Evolutionary conservation across 31 red algal species (phyloP), one percentile per base, ranked within the genome.

Genomic region (Bonnemaisonia californica): DNA sequence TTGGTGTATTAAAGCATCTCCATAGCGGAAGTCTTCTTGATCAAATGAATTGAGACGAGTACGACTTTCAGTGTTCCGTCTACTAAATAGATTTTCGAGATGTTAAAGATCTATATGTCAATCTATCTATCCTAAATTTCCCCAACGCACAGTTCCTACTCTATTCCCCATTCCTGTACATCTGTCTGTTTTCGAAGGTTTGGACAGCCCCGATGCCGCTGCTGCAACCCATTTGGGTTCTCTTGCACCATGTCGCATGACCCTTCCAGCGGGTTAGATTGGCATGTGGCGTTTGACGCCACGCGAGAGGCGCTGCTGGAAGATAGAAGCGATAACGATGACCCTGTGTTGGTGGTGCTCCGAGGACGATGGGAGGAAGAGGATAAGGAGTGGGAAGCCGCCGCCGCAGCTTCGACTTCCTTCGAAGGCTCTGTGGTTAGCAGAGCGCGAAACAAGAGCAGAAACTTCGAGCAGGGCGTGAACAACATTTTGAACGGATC

Each of bases 151-250:
- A 66, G 61, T 66, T 66, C 11, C n/a, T 13, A 66, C 12, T 66
- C 61, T 66, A 26, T 66, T 66, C 26, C 61, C 61, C 61, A 66
- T 66, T 28, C 12, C 61, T 66, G 26, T 28, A 11, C 12, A 66
- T 16, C 61, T 23, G 61, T 66, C 61, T 23, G 12, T 23, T 66
- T 66, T 66, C 11, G 12, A 23, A 66, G 26, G 12, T 66, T 28
- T 66, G 12, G 18, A 13, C 61, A 28, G 61, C 18, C 26, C 61
- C 18, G 26, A 16, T 66, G 12, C 26, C 61, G 26, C 18, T 27
- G 29, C n/a, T n/a, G n/a, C n/a, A 66, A 66, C 61, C 61, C 61
- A 66, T 66, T n/a, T n/a, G n/a, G n/a, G n/a, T n/a, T 12, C 18
- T 66, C 61, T 13, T 66, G 26, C 61, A 66, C 26, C 26, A 66